Evolutionary conservation across 495 filamentous ascomycete species (phyloP).

Genomic region (Aspergillus steynii): DNA sequence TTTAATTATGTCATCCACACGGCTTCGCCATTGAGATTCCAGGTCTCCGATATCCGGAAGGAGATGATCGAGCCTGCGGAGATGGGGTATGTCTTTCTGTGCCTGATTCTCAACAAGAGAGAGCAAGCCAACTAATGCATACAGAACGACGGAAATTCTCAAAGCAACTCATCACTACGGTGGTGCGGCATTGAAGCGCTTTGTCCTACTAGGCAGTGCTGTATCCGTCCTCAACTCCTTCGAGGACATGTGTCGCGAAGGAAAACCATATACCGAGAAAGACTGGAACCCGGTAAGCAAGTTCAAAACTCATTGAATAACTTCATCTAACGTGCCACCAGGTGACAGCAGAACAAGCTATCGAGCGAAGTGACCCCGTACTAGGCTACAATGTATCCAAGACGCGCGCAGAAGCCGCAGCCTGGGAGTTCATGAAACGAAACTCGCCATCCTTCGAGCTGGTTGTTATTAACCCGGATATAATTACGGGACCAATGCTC

Average conservation of each 20-base stretch:
- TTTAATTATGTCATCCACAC: conserved; percentile 53
- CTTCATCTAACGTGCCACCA: conserved; percentile 9
- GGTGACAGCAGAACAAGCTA: conserved; percentile 32
- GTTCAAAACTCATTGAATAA: background rate
- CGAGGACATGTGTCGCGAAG: conserved; percentile 24
- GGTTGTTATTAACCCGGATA: conserved; percentile 36
- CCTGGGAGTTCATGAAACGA: conserved; percentile 37
- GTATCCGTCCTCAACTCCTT: conserved; percentile 29
- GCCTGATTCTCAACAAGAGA: background rate
- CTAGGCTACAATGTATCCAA: conserved; percentile 40
- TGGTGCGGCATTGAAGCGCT: conserved; percentile 28
- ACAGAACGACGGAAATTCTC: conserved; percentile 29
- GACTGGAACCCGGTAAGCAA: conserved; percentile 38
- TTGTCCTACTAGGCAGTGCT: conserved; percentile 31
- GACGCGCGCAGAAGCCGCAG: conserved; percentile 34
- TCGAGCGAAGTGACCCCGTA: conserved; percentile 25
- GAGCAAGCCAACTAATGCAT: background rate
- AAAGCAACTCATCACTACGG: conserved; percentile 25
- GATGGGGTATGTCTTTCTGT: conserved; percentile 12
- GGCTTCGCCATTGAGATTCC: conserved; percentile 45
- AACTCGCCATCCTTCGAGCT: conserved; percentile 36
- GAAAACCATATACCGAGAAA: conserved; percentile 34
- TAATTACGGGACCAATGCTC: conserved; percentile 36
- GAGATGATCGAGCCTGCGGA: conserved; percentile 47
- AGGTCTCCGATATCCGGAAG: conserved; percentile 39